Percentiles rank a stretch among this genome's conserved stretches.
These are phyloP conservation scores for Coccomyxa sp. DNA, from an alignment of 139 green algal genomes.

Conservation along the genomic window DNA sequence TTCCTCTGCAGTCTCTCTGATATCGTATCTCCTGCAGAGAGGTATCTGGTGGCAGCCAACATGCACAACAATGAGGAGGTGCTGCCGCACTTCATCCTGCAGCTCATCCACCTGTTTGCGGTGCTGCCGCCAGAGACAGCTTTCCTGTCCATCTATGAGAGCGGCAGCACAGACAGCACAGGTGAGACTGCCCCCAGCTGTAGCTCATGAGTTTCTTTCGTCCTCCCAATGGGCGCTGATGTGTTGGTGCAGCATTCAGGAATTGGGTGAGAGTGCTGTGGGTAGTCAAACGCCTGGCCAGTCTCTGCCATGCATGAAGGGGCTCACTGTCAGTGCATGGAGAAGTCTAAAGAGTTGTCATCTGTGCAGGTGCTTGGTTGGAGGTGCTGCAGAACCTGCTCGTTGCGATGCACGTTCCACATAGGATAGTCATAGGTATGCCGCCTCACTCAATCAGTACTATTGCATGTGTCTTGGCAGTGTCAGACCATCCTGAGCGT, in stretches of 20 bases:
- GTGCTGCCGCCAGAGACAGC: background rate
- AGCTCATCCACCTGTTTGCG: conserved; percentile 24
- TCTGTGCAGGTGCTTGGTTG: conserved; percentile 31
- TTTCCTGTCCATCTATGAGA: conserved; percentile 49
- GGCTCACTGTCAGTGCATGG: too few species aligned
- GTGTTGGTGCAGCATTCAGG: too few species aligned
- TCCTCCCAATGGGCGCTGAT: too few species aligned
- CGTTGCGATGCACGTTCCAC: conserved; percentile 1
- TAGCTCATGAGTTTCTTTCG: too few species aligned
- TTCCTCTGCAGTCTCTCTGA: background rate
- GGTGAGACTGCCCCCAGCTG: too few species aligned
- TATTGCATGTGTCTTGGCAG: background rate
- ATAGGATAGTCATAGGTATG: conserved; percentile 15
- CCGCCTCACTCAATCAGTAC: background rate
- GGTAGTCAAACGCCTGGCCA: too few species aligned
- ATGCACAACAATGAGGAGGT: conserved; percentile 41
- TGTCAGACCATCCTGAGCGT: background rate
- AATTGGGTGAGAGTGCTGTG: too few species aligned
- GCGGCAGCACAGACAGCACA: conserved; percentile 44
- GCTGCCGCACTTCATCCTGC: conserved; percentile 41
- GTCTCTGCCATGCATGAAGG: too few species aligned
- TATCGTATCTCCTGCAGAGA: background rate
- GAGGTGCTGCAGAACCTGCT: conserved; percentile 27
- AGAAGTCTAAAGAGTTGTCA: background rate
- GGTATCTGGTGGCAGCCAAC: conserved; percentile 42